Evolutionary conservation across 192 early-diverging fungal species (phyloP).

Genomic region (Coemansia javaensis): DNA sequence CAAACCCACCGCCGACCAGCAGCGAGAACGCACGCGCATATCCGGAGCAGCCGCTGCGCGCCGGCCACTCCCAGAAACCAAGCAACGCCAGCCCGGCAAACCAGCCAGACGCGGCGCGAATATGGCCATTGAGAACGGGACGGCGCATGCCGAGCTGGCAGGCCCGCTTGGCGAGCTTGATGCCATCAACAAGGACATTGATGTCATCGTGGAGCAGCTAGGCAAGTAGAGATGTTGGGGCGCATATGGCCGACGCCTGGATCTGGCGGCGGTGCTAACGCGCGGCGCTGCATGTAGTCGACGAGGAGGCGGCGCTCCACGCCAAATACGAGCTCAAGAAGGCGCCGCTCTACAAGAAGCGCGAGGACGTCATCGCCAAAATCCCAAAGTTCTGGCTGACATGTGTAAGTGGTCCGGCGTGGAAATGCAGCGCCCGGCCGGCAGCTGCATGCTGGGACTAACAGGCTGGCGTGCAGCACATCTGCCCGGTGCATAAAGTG

Average conservation of each 20-base stretch:
- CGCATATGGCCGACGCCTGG: not conserved
- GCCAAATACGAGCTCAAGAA: slow-evolving; percentile 51
- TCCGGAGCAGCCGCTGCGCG: too few species aligned
- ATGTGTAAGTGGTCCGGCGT: slow-evolving; percentile 34
- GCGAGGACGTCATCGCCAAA: slow-evolving; percentile 49
- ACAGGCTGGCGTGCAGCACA: not conserved
- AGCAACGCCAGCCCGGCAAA: slow-evolving; percentile 1
- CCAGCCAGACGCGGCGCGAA: slow-evolving; percentile 1
- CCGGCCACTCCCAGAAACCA: too few species aligned
- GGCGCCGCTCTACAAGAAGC: slow-evolving; percentile 52
- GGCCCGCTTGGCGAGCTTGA: slow-evolving; percentile 24
- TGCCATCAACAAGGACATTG: slow-evolving; percentile 34
- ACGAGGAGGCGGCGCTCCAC: slow-evolving; percentile 48
- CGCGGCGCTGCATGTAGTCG: slow-evolving; percentile 28
- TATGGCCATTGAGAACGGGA: slow-evolving; percentile 31
- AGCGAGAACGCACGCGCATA: too few species aligned
- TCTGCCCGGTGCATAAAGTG: not conserved
- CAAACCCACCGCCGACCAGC: too few species aligned
- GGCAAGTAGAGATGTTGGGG: slow-evolving; percentile 6
- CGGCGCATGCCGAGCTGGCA: slow-evolving; percentile 18
- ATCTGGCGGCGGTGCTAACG: too few species aligned
- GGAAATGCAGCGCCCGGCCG: not conserved
- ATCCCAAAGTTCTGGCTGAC: slow-evolving; percentile 57
- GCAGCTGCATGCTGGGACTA: not conserved
- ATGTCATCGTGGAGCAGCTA: slow-evolving; percentile 41